These are phyloP conservation scores for Tylopilus sp. DNA, from an alignment of 768 basidiomycete species.

Conservation along the genomic window DNA sequence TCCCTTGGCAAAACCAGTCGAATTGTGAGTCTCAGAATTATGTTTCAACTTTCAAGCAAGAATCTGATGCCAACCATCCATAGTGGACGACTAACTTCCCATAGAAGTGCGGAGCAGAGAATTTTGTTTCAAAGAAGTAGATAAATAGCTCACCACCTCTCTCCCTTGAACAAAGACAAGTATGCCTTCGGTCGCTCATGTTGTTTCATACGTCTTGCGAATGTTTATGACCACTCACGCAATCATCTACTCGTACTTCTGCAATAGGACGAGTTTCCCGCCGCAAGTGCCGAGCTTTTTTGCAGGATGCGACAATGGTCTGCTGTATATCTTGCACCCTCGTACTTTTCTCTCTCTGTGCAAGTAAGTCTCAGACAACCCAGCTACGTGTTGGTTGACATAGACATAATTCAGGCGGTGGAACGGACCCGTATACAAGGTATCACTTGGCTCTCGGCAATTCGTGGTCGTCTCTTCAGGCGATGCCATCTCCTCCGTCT, in stretches of 20 bases:
- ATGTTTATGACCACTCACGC: neutral
- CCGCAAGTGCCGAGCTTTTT: conserved; percentile 5
- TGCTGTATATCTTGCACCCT: conserved; percentile 11
- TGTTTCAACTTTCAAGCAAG: too few species aligned
- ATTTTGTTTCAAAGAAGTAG: too few species aligned
- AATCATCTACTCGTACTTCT: neutral
- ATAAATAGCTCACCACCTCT: neutral
- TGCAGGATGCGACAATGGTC: conserved; percentile 9
- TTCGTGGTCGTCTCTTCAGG: conserved; percentile 14
- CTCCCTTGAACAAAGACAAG: neutral
- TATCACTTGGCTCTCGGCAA: conserved; percentile 14
- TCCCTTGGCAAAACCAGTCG: too few species aligned
- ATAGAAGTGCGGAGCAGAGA: too few species aligned
- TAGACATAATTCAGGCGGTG: conserved; percentile 1
- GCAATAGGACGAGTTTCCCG: neutral
- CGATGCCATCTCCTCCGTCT: conserved; percentile 8
- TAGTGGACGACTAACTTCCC: too few species aligned
- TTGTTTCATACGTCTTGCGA: neutral
- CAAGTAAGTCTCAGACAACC: conserved; percentile 10
- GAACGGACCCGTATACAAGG: conserved; percentile 13
- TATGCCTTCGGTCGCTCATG: neutral
- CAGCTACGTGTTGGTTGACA: neutral
- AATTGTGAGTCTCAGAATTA: too few species aligned
- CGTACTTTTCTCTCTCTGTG: conserved; percentile 11
- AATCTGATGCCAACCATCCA: too few species aligned